These are phyloP conservation scores for Xylaria scruposa DNA, from an alignment of 495 filamentous ascomycete genomes.

Conservation along the genomic window DNA sequence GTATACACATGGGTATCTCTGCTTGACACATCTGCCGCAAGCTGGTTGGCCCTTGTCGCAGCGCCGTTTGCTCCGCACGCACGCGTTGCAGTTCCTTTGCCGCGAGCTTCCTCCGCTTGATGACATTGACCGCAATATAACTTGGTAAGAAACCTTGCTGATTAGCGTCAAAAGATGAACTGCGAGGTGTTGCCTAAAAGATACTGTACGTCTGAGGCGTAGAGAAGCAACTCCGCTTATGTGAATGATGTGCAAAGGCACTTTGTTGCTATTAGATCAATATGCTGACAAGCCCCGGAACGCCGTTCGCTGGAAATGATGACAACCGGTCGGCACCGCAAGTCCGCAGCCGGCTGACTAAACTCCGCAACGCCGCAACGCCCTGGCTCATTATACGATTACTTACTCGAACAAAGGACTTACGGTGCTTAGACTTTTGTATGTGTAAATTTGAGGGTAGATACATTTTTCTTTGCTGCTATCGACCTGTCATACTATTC, in stretches of 20 bases:
- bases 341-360: constrained; percentile 32
- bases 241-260: background rate
- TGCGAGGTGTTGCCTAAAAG: no score
- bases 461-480: background rate
- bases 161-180: background rate
- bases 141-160: background rate
- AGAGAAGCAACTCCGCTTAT: no score
- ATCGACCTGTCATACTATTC: no score
- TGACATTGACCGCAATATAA: constrained; percentile 23
- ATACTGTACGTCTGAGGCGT: background rate
- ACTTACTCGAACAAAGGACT: background rate
- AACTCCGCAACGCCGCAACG: constrained; percentile 32
- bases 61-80: constrained; percentile 45
- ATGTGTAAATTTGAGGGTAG: background rate
- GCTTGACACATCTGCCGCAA: constrained; percentile 44
- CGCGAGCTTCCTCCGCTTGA: constrained; percentile 31
- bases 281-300: background rate
- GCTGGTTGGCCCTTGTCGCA: constrained; percentile 46
- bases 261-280: background rate
- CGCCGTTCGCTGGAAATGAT: constrained; percentile 3
- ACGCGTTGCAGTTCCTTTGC: constrained; percentile 49
- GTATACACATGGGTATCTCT: constrained; percentile 42
- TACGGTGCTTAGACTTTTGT: background rate
- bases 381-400: background rate
- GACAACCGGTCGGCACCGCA: constrained; percentile 23